Evolutionary conservation across 768 basidiomycete genomes (phyloP).

Genomic region (Suillus ampliporus): DNA sequence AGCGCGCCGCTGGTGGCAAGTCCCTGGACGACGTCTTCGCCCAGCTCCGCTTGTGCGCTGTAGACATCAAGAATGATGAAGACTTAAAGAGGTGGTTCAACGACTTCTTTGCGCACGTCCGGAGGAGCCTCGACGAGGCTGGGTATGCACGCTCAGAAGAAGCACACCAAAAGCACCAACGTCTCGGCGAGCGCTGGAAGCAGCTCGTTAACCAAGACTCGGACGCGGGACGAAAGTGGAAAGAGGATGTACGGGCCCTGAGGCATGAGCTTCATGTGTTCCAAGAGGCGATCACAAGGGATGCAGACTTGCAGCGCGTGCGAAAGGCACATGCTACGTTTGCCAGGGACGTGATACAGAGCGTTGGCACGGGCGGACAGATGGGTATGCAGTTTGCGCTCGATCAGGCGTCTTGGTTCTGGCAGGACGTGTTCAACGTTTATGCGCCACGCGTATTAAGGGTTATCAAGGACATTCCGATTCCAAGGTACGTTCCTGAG

Average conservation of each 20-base stretch:
- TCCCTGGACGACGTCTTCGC: slow-evolving; percentile 55
- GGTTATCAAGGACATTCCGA: slow-evolving; percentile 65
- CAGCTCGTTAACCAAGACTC: slow-evolving; percentile 51
- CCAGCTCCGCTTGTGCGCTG: slow-evolving; percentile 47
- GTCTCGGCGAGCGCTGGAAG: slow-evolving; percentile 57
- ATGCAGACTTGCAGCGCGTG: slow-evolving; percentile 54
- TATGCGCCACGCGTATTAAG: slow-evolving; percentile 66
- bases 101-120: slow-evolving; percentile 54
- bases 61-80: slow-evolving; percentile 57
- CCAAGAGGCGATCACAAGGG: slow-evolving; percentile 50
- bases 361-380: slow-evolving; percentile 43
- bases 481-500: slow-evolving; percentile 57
- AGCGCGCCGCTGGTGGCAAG: slow-evolving; percentile 56
- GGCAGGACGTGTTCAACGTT: slow-evolving; percentile 82
- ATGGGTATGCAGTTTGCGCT: slow-evolving; percentile 55
- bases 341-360: slow-evolving; percentile 52
- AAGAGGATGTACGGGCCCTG: slow-evolving; percentile 49
- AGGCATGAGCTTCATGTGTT: slow-evolving; percentile 51
- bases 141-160: slow-evolving; percentile 61
- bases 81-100: slow-evolving; percentile 60
- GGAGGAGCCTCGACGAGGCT: slow-evolving; percentile 51
- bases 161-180: slow-evolving; percentile 42
- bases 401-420: slow-evolving; percentile 75
- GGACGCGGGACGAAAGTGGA: slow-evolving; percentile 54
- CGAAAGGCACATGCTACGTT: slow-evolving; percentile 55